Evolutionary conservation across 768 basidiomycete genomes (phyloP), one percentile per base, ranked within the genome.

Genomic region (Pulveroboletus sp.): DNA sequence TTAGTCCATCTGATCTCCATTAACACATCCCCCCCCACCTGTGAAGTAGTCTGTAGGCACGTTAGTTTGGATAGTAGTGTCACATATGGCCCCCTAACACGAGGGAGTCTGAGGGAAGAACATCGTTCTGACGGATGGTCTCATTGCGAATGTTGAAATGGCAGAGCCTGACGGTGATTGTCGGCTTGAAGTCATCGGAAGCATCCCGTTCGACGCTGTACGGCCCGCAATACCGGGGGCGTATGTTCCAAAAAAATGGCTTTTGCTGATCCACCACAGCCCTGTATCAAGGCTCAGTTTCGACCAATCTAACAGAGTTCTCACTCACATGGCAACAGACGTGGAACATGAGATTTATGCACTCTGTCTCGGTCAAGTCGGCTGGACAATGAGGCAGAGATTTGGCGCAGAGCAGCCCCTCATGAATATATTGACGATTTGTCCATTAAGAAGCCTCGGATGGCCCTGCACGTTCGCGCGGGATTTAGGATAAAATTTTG

Each of bases 301-400:
- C 2, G 16, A 24, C 22, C 30, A 4, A 26, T 22, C 8, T 0
- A 32, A 3, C 37, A 11, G 31, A 23, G 31, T 20, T 1, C 10
- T 27, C 4, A 24, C 57, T 22, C 29, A 62, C 60, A 20, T 61
- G 60, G 42, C 56, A 79, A 20, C 51, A 57, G 6, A 41, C 9
- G 23, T 41, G 47, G 17, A 61, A 80, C 23, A 68, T 68, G 34
- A 80, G 70, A 49, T 67, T 72, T 30, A 72, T 71, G 48, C 73
- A 79, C 54, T 73, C 68, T 0, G 70, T 59, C 65, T 80, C 78
- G 22, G 56, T 63, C 53, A 79, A 55, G 55, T 78, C 77, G 10
- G 53, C 35, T 0, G 78, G 79, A 50, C 74, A 75, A 14, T 61
- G 47, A 4, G 78, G 79, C 13, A 77, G 62, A 13, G 10, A 75